phyloP scores from a whole-genome alignment of 2,329 filamentous ascomycete genomes.

The Fusarium longipes region DNA sequence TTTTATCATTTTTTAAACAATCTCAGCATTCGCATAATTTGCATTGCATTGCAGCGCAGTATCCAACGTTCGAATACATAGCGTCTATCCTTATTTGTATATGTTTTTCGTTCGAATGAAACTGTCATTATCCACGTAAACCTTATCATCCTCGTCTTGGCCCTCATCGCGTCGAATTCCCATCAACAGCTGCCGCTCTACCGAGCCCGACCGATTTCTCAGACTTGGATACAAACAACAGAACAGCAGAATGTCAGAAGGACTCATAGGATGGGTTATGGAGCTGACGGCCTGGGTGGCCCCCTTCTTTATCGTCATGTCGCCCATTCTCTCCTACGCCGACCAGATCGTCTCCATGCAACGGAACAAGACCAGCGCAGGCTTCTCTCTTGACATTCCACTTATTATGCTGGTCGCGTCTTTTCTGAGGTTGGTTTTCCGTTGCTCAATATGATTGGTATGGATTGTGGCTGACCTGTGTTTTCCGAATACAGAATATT shows the following conservation, averaged over 20 bases:
- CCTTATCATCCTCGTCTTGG: constrained; percentile 3
- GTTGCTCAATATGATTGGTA: not conserved
- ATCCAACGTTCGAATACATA: not conserved
- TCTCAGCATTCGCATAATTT: not conserved
- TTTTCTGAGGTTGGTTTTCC: constrained; percentile 65
- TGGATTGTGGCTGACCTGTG: constrained; percentile 33
- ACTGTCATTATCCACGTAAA: constrained; percentile 13
- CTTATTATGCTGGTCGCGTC: constrained; percentile 79
- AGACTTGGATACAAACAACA: constrained; percentile 5
- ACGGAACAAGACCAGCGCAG: constrained; percentile 70
- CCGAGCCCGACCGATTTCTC: not conserved
- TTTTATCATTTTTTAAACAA: not conserved
- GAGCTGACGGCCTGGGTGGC: constrained; percentile 64
- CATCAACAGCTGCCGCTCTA: not conserved
- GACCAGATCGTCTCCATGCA: constrained; percentile 76
- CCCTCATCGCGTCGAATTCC: constrained; percentile 11
- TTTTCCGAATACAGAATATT: constrained; percentile 64
- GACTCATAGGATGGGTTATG: constrained; percentile 41
- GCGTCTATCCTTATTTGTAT: not conserved
- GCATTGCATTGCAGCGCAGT: not conserved
- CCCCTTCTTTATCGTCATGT: constrained; percentile 72
- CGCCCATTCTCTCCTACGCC: constrained; percentile 72
- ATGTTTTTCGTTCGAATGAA: constrained; percentile 14
- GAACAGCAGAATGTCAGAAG: constrained; percentile 17
- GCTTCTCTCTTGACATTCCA: constrained; percentile 77